phyloP scores from a whole-genome alignment of 352 stramenopile species.

The Phytophthora lateralis region DNA sequence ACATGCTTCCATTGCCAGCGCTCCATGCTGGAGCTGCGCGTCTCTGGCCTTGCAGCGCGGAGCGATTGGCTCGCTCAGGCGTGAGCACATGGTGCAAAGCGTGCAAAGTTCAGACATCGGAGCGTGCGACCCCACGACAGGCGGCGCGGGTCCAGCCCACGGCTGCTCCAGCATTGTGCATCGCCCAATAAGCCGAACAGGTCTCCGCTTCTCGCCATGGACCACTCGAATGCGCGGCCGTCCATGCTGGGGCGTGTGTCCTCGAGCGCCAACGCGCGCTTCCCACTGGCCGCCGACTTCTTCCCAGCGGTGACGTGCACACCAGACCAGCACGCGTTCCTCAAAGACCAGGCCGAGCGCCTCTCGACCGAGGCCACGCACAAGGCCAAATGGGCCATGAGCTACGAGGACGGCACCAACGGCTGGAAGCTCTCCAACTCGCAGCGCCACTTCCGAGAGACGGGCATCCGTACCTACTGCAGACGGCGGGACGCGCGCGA shows the following conservation, averaged over 20 bases:
- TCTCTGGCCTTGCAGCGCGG: constrained; percentile 5
- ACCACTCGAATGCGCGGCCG: constrained; percentile 32
- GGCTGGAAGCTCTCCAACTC: constrained; percentile 77
- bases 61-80: too few relatives aligned
- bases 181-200: constrained; percentile 12
- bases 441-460: constrained; percentile 69
- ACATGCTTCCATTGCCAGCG: background rate
- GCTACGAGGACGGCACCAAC: constrained; percentile 57
- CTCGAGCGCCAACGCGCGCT: constrained; percentile 23
- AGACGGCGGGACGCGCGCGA: constrained; percentile 45
- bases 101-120: background rate
- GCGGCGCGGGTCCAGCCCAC: constrained; percentile 7
- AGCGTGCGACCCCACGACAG: constrained; percentile 24
- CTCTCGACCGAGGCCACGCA: constrained; percentile 45
- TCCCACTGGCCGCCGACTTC: constrained; percentile 52
- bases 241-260: constrained; percentile 48
- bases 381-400: constrained; percentile 63
- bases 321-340: constrained; percentile 45
- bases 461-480: constrained; percentile 66
- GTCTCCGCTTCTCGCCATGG: constrained; percentile 27
- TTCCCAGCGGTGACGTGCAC: constrained; percentile 49
- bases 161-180: constrained; percentile 15
- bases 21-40: constrained; percentile 13
- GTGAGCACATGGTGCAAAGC: background rate
- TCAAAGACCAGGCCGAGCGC: constrained; percentile 39